Base-by-base conservation (phyloP, 768 basidiomycete species). In the Kwoniella sp. region DNA sequence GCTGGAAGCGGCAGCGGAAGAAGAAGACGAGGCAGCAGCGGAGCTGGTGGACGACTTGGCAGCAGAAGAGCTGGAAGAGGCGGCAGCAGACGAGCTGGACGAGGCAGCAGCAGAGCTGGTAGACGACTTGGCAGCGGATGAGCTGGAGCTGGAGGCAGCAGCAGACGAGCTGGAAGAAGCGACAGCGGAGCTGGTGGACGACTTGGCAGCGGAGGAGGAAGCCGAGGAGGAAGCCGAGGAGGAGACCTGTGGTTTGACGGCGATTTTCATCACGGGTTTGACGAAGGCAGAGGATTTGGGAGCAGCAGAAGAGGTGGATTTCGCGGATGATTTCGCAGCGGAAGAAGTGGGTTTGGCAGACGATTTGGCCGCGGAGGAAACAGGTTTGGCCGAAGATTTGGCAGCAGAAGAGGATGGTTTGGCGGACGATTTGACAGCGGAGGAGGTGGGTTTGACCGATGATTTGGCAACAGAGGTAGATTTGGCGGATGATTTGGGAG, bases 141-240 rank as follows among this genome's bases (percentile, higher is more conserved):
- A 26, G 33, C 20, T 26, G 20, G 53, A 40, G 25, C 44, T 25
- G 15, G 57, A 28, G 15, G n/a, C 42, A 23, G 56, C 43, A 23
- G 27, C 12, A 23, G 42, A 46, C 12, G 34, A 41, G 17, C 39
- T 36, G 14, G 36, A 12, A 14, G 46, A 28, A 28, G 39, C 32
- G 34, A 37, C 23, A n/a, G 50, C n/a, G 15, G 51, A 59, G 3
- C 51, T 23, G n/a, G 39, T 33, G 17, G 41, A 37, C 12, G 52
- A 40, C 20, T 28, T 37, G 25, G 57, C 42, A 38, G 34, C 41
- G 34, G 47, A 10, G 38, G 28, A 9, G 11, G 22, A 4, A 10
- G 41, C 17, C 11, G 41, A 27, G 28, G 28, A 3, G 11, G 46
- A 17, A 34, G 33, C 6, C 14, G 46, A 22, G 3, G 46, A 46